Percentiles rank a stretch among this genome's conserved stretches.
These are phyloP conservation scores for Sarcodon sp. DNA, from an alignment of 768 basidiomycete genomes.

Conservation along the genomic window DNA sequence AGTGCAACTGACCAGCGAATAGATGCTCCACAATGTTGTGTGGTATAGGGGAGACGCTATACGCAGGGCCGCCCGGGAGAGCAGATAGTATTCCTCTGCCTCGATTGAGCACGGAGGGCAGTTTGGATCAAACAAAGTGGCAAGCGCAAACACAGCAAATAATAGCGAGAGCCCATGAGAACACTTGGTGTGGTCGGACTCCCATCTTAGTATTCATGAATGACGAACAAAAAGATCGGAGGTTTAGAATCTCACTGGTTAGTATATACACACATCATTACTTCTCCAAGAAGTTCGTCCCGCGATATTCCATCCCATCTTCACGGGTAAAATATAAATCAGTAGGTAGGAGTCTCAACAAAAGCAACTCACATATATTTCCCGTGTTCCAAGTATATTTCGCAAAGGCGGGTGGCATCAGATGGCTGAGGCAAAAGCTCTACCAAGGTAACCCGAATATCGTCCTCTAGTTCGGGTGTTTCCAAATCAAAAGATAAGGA, in stretches of 20 bases:
- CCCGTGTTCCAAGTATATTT: conserved; percentile 53
- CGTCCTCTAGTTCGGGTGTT: conserved; percentile 8
- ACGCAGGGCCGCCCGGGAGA: conserved; percentile 39
- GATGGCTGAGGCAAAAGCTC: conserved; percentile 38
- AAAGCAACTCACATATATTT: conserved; percentile 35
- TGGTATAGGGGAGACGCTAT: conserved; percentile 32
- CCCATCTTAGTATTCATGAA: conserved; percentile 20
- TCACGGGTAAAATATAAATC: background rate
- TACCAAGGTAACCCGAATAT: conserved; percentile 30
- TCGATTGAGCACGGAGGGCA: conserved; percentile 34
- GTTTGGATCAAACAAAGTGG: conserved; percentile 43
- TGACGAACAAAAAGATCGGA: background rate
- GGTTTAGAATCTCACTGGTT: background rate
- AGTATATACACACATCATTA: conserved; percentile 36
- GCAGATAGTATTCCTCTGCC: conserved; percentile 48
- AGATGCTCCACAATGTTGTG: conserved; percentile 42
- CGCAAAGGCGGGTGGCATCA: conserved; percentile 48
- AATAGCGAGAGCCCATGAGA: conserved; percentile 50
- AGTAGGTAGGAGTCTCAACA: background rate
- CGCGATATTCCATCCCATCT: conserved; percentile 46
- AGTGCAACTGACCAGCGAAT: conserved; percentile 33
- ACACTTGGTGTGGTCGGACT: conserved; percentile 17
- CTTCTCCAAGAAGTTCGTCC: conserved; percentile 42
- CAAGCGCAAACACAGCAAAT: conserved; percentile 56
- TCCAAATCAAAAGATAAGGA: conserved; percentile 15